phyloP scores from a whole-genome alignment of 176 grass and related monocot species.

The Bonia amplexicaulis region DNA sequence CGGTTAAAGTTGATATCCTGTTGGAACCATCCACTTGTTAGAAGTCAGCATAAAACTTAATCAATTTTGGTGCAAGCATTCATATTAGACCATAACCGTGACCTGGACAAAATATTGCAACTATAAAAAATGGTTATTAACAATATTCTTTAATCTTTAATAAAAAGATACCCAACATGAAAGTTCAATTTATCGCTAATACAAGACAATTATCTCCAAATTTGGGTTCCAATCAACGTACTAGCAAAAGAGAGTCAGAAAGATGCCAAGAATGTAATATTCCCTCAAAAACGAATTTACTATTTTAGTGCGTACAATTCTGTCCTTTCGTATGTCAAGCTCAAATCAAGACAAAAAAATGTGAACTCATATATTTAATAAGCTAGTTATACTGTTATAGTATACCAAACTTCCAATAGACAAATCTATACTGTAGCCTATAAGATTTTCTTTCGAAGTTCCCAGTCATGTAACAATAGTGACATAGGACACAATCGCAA shows the following conservation, averaged over 20 bases:
- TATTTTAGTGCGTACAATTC: background rate
- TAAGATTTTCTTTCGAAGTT: background rate
- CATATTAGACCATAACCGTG: background rate
- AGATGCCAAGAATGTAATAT: background rate
- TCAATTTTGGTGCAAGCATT: background rate
- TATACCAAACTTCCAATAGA: background rate
- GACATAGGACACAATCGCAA: background rate
- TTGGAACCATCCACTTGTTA: slow-evolving; percentile 23
- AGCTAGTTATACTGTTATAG: background rate
- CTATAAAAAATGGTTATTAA: background rate
- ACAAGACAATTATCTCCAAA: background rate
- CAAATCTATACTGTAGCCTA: background rate
- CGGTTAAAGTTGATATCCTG: slow-evolving; percentile 97
- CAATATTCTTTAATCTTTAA: background rate
- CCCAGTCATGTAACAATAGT: background rate
- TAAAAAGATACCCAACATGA: background rate
- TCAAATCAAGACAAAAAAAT: background rate
- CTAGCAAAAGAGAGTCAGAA: background rate
- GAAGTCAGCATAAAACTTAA: slow-evolving; percentile 10
- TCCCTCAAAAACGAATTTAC: background rate
- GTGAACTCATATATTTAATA: background rate
- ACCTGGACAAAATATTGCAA: background rate
- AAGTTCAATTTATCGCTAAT: background rate
- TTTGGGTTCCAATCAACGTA: background rate
- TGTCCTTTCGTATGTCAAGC: background rate